A percentile compares a stretch with the other conserved stretches of the same genome.
Evolutionary conservation across 1,284 basidiomycete genomes (phyloP).

Genomic region (Cryptococcus deneoformans): DNA sequence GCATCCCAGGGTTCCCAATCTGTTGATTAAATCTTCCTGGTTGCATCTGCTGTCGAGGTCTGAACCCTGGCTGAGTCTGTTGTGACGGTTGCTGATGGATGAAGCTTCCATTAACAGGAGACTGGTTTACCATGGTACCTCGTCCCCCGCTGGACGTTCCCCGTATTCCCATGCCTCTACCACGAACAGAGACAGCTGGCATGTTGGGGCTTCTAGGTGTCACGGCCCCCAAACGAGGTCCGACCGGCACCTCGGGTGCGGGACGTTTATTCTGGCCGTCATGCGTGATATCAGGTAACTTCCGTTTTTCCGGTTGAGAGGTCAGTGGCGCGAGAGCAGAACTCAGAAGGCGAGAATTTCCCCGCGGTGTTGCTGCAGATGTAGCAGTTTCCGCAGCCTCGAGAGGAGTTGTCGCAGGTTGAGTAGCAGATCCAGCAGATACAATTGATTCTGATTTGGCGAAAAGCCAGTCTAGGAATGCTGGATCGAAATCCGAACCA

Average conservation of each 20-base stretch:
- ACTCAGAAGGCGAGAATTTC: constrained; percentile 15
- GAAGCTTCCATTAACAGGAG: neutral
- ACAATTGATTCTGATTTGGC: constrained; percentile 15
- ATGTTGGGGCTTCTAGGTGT: constrained; percentile 7
- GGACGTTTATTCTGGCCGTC: constrained; percentile 17
- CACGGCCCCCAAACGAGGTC: constrained; percentile 17
- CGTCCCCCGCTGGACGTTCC: constrained; percentile 17
- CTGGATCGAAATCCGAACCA: constrained; percentile 33
- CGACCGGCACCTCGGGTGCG: constrained; percentile 15
- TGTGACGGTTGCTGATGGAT: neutral
- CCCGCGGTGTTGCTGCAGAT: neutral
- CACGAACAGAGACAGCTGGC: constrained; percentile 15
- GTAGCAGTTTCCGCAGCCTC: constrained; percentile 1
- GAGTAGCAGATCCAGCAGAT: constrained; percentile 5
- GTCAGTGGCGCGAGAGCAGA: constrained; percentile 21
- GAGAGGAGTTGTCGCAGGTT: constrained; percentile 6
- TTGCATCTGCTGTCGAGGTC: neutral
- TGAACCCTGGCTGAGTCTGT: constrained; percentile 1
- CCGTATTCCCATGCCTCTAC: constrained; percentile 17
- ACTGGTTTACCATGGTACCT: constrained; percentile 8
- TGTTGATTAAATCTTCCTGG: constrained; percentile 16
- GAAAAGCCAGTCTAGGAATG: constrained; percentile 46
- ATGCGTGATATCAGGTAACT: constrained; percentile 14
- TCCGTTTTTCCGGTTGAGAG: constrained; percentile 23
- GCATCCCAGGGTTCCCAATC: constrained; percentile 9